Percentiles rank a stretch among this genome's conserved stretches.
Evolutionary conservation across 139 green algal genomes (phyloP).

Genomic region (Chlorella sorokiniana): DNA sequence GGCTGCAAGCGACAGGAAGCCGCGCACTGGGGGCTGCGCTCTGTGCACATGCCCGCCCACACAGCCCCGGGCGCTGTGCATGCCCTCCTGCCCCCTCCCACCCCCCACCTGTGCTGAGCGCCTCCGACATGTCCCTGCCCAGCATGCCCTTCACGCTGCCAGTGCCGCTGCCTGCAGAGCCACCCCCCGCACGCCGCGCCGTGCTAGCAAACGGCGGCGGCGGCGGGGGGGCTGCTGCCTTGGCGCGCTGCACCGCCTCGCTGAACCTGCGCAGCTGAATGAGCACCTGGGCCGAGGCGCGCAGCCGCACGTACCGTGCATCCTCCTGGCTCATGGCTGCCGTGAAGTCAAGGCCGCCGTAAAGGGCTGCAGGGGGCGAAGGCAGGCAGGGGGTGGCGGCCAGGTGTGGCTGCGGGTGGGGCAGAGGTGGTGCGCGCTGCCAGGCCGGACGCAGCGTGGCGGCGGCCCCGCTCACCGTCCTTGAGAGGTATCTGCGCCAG

Average conservation of each 20-base stretch:
- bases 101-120: conserved; percentile 18
- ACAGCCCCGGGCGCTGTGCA: background rate
- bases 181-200: background rate
- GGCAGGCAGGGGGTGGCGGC: background rate
- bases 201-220: background rate
- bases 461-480: conserved; percentile 3
- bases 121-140: conserved; percentile 30
- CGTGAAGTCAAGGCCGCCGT: conserved; percentile 71
- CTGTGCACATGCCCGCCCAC: background rate
- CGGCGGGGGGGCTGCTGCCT: background rate
- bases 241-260: conserved; percentile 21
- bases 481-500: conserved; percentile 56
- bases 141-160: background rate
- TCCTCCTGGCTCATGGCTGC: conserved; percentile 39
- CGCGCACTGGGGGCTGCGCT: background rate
- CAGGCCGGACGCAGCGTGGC: background rate
- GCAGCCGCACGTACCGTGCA: conserved; percentile 56
- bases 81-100: background rate
- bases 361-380: background rate
- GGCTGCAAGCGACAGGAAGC: background rate
- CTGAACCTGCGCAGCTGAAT: conserved; percentile 81
- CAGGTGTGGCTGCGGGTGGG: background rate
- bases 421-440: background rate
- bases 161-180: background rate
- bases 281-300: conserved; percentile 70